Base-by-base conservation (phyloP, 2,329 filamentous ascomycete species). In the Sphaceloma murrayae region DNA sequence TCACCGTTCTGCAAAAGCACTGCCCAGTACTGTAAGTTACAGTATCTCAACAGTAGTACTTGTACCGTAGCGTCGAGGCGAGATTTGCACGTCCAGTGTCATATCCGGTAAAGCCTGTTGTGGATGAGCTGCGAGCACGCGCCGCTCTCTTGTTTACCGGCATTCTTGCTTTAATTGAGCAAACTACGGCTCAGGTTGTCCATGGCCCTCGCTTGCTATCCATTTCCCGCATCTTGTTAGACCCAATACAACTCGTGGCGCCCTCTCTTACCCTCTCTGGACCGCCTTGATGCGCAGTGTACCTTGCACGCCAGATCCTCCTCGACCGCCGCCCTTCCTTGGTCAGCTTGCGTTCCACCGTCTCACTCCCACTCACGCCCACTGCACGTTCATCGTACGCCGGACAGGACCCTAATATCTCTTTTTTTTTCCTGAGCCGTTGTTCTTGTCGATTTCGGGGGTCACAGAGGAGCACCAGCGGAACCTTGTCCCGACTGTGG, bases 111-210 rank as follows among this genome's bases (percentile, higher is more conserved):
- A 22, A 26, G 19, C n/a, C 36, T 40, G 36, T 40, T 40, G 36
- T 40, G 36, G 36, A 29, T 26, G 16, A 29, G 36, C 36, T 40
- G n/a, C 22, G 36, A 19, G 26, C 36, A 22, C 36, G 36, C 36
- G 19, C 26, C 36, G 3, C 8, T 38, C 36, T 22, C 22, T 26
- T 40, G 36, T 40, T 40, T 40, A 40, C 36, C 36, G 22, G 36
- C 36, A 40, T 40, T 40, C 36, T 40, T 40, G 36, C 36, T 40
- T 40, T 40, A 26, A 40, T 40, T 40, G 36, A 40, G 24, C 33
- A 36, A 36, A 36, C 19, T 36, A 36, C 33, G 33, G 33, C 33
- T 21, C 33, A 36, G 11, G 13, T 13, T 36, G 17, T 36, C 17
- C 19, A 36, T 36, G 33, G 33, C 33, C 18, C 18, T 36, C 33